Evolutionary conservation across 1,284 basidiomycete genomes (phyloP), one percentile per base, ranked within the genome.

Genomic region (Moniliella sp.): DNA sequence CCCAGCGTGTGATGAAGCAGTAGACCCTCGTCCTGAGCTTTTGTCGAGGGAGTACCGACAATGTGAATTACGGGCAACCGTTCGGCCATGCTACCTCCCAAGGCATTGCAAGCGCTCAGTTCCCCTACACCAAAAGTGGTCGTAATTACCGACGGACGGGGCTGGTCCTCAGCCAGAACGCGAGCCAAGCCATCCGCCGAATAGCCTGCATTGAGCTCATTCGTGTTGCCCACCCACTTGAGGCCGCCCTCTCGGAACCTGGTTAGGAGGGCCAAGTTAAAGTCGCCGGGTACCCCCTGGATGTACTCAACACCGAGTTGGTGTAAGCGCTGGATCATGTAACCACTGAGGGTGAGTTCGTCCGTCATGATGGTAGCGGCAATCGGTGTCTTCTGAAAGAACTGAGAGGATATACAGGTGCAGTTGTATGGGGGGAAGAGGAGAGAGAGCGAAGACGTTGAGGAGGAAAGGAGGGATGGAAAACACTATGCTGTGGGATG

Each of bases 241-340:
- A 93, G 72, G 7, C 61, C 65, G 2, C 81, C 71, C 43, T 78
- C 75, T 61, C 93, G 84, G 39, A 88, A 69, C 34, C 78, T 71
- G 61, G 93, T 83, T 19, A 69, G 62, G 29, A 65, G 61, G 8
- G 48, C 47, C 44, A 91, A 71, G 61, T 88, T 91, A 61, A 83
- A 93, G 62, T 88, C 84, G 25, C 84, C 83, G 1, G 83, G 82
- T 0, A 86, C 72, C 19, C 83, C 83, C 43, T 86, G 86, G 64
- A 86, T 70, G 30, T 67, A 67, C 70, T 75, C 39, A 18, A 47
- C 30, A 21, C 39, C 40, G 12, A 49, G 33, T 39, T 57, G 48
- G 7, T 36, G 45, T 25, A 62, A 45, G 2, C 61, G 47, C 30
- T 53, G 46, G 25, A 60, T 39, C 15, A 62, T 36, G 39, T 52